Evolutionary conservation across 2,329 filamentous ascomycete genomes (phyloP).

Genomic region (Scedosporium dehoogii): DNA sequence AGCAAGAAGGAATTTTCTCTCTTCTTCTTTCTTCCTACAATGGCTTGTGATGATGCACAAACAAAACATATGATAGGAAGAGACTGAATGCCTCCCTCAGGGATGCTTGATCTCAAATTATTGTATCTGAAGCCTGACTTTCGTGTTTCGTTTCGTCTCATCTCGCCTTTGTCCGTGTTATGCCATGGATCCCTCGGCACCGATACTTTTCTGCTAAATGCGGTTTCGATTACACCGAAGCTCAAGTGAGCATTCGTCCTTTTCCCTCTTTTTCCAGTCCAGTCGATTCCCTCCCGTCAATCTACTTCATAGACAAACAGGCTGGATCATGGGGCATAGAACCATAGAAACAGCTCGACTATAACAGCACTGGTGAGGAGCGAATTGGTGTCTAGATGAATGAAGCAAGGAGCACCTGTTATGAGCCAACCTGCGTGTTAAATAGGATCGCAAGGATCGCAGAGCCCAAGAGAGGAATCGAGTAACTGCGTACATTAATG

Average conservation of each 20-base stretch:
- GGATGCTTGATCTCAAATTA: conserved; percentile 51
- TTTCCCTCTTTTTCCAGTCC: too few relatives aligned
- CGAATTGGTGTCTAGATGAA: too few relatives aligned
- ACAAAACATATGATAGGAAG: conserved; percentile 57
- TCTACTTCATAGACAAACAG: neutral
- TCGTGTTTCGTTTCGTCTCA: conserved; percentile 1
- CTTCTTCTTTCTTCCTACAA: conserved; percentile 24
- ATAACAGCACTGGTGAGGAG: too few relatives aligned
- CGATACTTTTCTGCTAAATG: neutral
- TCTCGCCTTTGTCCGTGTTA: neutral
- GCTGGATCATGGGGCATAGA: neutral
- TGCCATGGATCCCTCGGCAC: neutral
- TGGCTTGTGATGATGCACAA: conserved; percentile 51
- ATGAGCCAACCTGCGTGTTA: too few relatives aligned
- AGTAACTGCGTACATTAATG: too few relatives aligned
- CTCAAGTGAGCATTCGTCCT: neutral
- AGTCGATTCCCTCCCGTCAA: too few relatives aligned
- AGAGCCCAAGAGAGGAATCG: too few relatives aligned
- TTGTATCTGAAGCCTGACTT: conserved; percentile 47
- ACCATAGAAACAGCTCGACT: too few relatives aligned
- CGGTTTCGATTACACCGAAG: neutral
- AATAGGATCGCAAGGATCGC: too few relatives aligned
- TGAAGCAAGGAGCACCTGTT: too few relatives aligned
- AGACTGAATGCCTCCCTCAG: conserved; percentile 48
- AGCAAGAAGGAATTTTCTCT: conserved; percentile 14